Conservation (phyloP, 345 rosid species). For the Eucalyptus polybractea region DNA sequence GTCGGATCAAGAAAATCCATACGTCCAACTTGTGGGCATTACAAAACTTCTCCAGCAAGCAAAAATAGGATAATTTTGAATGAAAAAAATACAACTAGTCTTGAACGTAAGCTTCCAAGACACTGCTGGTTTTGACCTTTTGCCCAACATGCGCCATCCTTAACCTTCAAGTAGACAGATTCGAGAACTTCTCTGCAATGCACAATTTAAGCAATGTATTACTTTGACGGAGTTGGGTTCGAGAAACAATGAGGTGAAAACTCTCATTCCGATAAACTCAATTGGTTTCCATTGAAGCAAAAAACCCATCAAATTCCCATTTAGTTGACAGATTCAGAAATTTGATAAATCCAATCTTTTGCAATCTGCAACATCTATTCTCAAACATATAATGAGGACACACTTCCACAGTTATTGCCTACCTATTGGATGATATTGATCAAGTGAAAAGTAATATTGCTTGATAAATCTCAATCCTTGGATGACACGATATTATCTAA, state of each 20-base stretch:
- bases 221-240: neutral
- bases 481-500: neutral
- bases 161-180: neutral
- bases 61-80: neutral
- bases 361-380: neutral
- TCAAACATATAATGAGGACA: neutral
- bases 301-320: accelerated
- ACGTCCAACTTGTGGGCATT: neutral
- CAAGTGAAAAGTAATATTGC: neutral
- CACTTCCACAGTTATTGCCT: neutral
- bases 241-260: neutral
- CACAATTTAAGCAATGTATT: neutral
- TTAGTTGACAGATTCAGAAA: neutral
- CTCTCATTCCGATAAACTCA: neutral
- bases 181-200: neutral
- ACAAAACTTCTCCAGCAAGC: neutral
- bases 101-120: neutral
- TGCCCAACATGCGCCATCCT: neutral
- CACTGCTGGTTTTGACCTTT: neutral
- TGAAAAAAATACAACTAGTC: neutral
- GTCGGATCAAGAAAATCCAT: neutral
- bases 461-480: neutral
- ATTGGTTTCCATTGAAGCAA: neutral
- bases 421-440: neutral
- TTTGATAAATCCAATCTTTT: neutral